Evolutionary conservation across 2,329 filamentous ascomycete species (phyloP).

Genomic region (Magnaporthiopsis rhizophila): DNA sequence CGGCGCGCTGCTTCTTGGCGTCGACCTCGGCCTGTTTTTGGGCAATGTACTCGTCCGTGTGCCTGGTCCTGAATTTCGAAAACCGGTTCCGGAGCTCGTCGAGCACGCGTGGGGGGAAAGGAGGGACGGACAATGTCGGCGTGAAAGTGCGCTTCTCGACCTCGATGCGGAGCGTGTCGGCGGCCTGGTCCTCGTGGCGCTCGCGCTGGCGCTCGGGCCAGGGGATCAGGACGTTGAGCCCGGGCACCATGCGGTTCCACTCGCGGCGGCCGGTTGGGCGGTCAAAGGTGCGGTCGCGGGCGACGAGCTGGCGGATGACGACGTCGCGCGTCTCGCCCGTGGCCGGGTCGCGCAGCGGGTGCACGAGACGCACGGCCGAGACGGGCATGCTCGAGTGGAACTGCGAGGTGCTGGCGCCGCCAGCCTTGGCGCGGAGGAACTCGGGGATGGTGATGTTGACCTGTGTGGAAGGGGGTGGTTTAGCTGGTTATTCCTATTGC

Average conservation of each 20-base stretch:
- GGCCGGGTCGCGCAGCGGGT: slow-evolving; percentile 58
- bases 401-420: slow-evolving; percentile 29
- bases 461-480: slow-evolving; percentile 15
- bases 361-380: slow-evolving; percentile 70
- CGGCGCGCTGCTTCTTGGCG: slow-evolving; percentile 25
- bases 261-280: slow-evolving; percentile 37
- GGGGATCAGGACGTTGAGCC: slow-evolving; percentile 64
- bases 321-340: slow-evolving; percentile 64
- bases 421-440: slow-evolving; percentile 27
- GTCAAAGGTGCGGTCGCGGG: slow-evolving; percentile 41
- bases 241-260: slow-evolving; percentile 57
- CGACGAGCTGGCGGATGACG: slow-evolving; percentile 64
- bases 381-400: slow-evolving; percentile 55
- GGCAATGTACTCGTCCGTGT: slow-evolving; percentile 64
- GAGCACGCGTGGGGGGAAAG: slow-evolving; percentile 70
- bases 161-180: slow-evolving; percentile 68
- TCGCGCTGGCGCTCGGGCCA: slow-evolving; percentile 54
- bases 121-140: slow-evolving; percentile 67
- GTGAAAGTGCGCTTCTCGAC: slow-evolving; percentile 69
- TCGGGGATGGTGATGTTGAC: slow-evolving; percentile 31
- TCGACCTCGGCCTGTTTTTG: slow-evolving; percentile 32
- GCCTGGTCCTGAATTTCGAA: slow-evolving; percentile 71
- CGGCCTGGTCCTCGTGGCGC: slow-evolving; percentile 43
- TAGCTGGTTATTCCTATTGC: too few relatives aligned
- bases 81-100: slow-evolving; percentile 82